phyloP scores from a whole-genome alignment of 179 eudicot genomes.

The Camellia oleifera region DNA sequence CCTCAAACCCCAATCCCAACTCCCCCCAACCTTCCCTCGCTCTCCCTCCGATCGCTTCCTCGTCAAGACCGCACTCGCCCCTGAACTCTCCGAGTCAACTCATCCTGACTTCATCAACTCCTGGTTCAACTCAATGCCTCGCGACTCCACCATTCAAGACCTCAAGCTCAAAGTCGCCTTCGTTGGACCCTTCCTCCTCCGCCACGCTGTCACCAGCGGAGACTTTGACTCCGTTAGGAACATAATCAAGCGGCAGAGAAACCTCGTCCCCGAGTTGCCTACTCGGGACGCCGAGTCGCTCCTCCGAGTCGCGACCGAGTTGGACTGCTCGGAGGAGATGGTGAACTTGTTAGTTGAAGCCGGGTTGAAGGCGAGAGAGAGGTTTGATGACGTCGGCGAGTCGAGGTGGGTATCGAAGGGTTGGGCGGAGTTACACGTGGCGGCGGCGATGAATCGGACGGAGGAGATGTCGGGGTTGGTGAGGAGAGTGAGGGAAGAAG shows the following conservation, averaged over 20 bases:
- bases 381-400: slow-evolving; percentile 5
- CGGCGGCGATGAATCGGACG: slow-evolving; percentile 37
- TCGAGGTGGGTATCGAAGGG: slow-evolving; percentile 27
- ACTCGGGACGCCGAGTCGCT: slow-evolving; percentile 34
- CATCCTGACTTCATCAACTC: slow-evolving; percentile 26
- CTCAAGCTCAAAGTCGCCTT: slow-evolving; percentile 45
- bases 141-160: slow-evolving; percentile 18
- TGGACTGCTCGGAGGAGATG: slow-evolving; percentile 26
- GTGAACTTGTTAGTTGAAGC: slow-evolving; percentile 28
- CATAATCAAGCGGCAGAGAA: slow-evolving; percentile 35
- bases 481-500: slow-evolving; percentile 1
- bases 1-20: slow-evolving; percentile 48
- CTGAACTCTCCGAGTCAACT: slow-evolving; percentile 26
- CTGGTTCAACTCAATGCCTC: slow-evolving; percentile 29
- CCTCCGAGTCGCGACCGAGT: slow-evolving; percentile 23
- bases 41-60: slow-evolving; percentile 53
- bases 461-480: slow-evolving; percentile 34
- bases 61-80: slow-evolving; percentile 32
- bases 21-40: slow-evolving; percentile 44
- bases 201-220: slow-evolving; percentile 35
- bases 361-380: slow-evolving; percentile 20
- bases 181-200: slow-evolving; percentile 42
- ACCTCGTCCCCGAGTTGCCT: slow-evolving; percentile 25
- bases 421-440: slow-evolving; percentile 39
- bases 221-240: slow-evolving; percentile 35